These are phyloP conservation scores for Pythium volutum DNA, from an alignment of 352 stramenopile genomes.

Conservation along the genomic window DNA sequence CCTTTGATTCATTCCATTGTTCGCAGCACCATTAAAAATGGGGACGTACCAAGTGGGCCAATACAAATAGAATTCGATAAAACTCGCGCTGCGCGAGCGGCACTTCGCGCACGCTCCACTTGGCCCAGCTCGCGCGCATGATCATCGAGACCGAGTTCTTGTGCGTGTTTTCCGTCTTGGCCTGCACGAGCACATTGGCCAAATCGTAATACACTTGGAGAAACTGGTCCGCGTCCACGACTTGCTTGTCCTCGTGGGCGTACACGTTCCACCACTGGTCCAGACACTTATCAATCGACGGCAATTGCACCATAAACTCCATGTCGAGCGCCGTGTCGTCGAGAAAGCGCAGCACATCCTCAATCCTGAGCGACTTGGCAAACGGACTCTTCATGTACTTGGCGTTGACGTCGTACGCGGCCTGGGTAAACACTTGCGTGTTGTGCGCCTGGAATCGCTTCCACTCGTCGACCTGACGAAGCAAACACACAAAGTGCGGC, in stretches of 20 bases:
- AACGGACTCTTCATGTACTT: conserved; percentile 79
- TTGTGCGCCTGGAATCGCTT: conserved; percentile 61
- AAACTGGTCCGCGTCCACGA: conserved; percentile 63
- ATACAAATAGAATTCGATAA: conserved; percentile 64
- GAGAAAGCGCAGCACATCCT: conserved; percentile 67
- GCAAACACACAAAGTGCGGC: conserved; percentile 74
- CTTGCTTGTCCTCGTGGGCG: conserved; percentile 31
- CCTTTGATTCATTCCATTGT: no score
- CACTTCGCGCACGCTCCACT: conserved; percentile 58
- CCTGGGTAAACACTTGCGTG: conserved; percentile 48
- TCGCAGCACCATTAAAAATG: no score
- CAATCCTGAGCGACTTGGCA: conserved; percentile 51
- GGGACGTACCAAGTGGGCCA: conserved; percentile 58
- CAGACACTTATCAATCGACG: conserved; percentile 79
- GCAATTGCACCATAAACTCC: conserved; percentile 80
- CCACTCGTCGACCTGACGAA: conserved; percentile 68
- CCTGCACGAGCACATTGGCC: conserved; percentile 65
- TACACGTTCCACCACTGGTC: conserved; percentile 69
- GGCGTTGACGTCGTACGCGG: conserved; percentile 61
- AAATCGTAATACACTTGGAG: conserved; percentile 68
- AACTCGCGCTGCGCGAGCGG: conserved; percentile 59
- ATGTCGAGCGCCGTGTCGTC: conserved; percentile 76
- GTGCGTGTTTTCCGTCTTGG: conserved; percentile 72
- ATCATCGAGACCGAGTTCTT: conserved; percentile 83
- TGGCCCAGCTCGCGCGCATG: conserved; percentile 60